These are phyloP conservation scores for Syzygium aqueum DNA, from an alignment of 345 rosid species.

Conservation along the genomic window DNA sequence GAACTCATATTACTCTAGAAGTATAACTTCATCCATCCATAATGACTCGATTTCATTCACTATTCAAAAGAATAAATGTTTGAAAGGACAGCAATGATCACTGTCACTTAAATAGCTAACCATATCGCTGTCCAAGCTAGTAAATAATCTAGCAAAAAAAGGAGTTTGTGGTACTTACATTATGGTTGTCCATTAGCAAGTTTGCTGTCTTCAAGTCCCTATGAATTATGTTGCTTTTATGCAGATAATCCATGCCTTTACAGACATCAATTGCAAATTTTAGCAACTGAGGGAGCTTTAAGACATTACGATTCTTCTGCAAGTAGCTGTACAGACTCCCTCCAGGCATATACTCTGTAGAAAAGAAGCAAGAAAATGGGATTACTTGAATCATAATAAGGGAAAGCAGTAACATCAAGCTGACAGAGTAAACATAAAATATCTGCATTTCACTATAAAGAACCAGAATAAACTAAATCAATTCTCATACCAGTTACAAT, in stretches of 20 bases:
- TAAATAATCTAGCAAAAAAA: conserved; percentile 1
- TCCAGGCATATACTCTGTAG: conserved; percentile 72
- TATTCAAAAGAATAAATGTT: not conserved
- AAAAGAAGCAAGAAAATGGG: not conserved
- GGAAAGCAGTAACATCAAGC: not conserved
- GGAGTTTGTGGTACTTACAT: conserved; percentile 22
- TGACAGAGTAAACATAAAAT: not conserved
- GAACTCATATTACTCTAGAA: not conserved
- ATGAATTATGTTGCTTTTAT: conserved; percentile 59
- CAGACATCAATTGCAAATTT: conserved; percentile 62
- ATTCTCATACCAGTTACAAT: conserved; percentile 52
- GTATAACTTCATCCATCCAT: not conserved
- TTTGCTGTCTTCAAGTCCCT: conserved; percentile 79
- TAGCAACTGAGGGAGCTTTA: conserved; percentile 45
- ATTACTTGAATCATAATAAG: not conserved
- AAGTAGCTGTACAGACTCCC: conserved; percentile 65
- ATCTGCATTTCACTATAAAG: not conserved
- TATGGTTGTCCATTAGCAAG: conserved; percentile 54
- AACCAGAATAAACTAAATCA: not conserved
- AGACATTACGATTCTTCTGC: conserved; percentile 42
- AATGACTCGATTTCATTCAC: not conserved
- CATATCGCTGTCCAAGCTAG: not conserved
- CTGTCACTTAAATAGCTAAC: not conserved
- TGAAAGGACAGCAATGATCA: not conserved
- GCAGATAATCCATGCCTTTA: conserved; percentile 77